Conservation (phyloP, 225 moss, liverwort and hornwort genomes). For the Bryoerythrophyllum caledonicum region DNA sequence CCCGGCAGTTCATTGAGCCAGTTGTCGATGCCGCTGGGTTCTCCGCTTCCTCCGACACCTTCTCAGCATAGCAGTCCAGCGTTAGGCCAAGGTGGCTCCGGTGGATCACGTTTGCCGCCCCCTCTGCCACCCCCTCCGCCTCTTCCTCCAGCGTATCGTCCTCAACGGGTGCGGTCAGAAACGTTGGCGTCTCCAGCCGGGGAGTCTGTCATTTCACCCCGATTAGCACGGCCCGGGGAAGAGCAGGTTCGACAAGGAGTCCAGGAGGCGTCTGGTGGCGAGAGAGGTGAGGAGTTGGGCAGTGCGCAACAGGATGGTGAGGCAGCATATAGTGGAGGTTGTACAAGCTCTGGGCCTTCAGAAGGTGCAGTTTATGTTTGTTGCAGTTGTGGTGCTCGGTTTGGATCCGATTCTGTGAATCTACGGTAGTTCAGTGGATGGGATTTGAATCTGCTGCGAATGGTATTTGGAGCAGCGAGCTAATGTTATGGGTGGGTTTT, state of each 20-base stretch:
- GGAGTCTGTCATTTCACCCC: conserved; percentile 49
- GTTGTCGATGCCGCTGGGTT: conserved; percentile 24
- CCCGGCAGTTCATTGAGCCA: conserved; percentile 32
- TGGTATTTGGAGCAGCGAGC: not conserved
- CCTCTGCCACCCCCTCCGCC: conserved; percentile 49
- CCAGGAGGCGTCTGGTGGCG: conserved; percentile 48
- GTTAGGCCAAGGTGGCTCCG: conserved; percentile 29
- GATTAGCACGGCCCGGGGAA: conserved; percentile 39
- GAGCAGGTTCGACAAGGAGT: conserved; percentile 54
- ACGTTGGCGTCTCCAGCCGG: conserved; percentile 38
- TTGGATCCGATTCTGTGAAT: not conserved
- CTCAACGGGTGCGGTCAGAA: conserved; percentile 49
- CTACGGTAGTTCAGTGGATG: not conserved
- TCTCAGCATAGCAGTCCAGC: conserved; percentile 46
- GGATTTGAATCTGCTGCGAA: not conserved
- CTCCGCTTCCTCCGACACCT: conserved; percentile 37
- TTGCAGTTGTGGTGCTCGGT: not conserved
- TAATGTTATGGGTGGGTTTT: conserved; percentile 7
- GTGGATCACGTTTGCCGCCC: conserved; percentile 42
- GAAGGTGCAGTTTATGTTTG: conserved; percentile 56
- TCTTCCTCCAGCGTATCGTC: conserved; percentile 59
- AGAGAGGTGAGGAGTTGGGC: conserved; percentile 61
- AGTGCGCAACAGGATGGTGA: conserved; percentile 57
- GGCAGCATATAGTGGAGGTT: conserved; percentile 40
- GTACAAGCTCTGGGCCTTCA: conserved; percentile 39